Evolutionary conservation across 257 asterid species (phyloP).

Genomic region (Lavandula angustifolia): DNA sequence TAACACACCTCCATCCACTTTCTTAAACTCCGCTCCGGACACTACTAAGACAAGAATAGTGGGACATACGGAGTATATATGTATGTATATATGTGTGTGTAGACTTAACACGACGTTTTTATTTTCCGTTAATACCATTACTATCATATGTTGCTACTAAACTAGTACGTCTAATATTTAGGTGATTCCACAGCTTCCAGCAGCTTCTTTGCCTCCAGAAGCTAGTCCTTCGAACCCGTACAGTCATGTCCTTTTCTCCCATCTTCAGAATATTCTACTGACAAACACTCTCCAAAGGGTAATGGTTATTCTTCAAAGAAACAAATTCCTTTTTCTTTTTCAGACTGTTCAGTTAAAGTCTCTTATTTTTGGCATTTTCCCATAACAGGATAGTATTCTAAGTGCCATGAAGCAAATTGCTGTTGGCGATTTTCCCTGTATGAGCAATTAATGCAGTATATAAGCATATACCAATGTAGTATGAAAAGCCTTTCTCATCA

Average conservation of each 20-base stretch:
- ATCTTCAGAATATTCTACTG: constrained; percentile 63
- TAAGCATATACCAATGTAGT: constrained; percentile 6
- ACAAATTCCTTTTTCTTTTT: background rate
- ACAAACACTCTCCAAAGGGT: constrained; percentile 85
- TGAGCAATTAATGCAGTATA: constrained; percentile 31
- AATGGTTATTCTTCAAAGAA: constrained; percentile 28
- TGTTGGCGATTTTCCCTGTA: constrained; percentile 61
- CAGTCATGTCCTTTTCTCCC: constrained; percentile 49
- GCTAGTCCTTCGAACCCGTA: constrained; percentile 49
- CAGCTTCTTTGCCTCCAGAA: constrained; percentile 42
- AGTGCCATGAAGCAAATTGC: constrained; percentile 68
- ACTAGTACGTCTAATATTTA: constrained; percentile 35
- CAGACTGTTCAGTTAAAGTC: constrained; percentile 11
- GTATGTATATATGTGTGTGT: too few species aligned
- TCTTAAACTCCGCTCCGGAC: too few species aligned
- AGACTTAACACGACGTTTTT: too few species aligned
- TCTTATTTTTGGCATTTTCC: constrained; percentile 4
- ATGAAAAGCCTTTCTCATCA: background rate
- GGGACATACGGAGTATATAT: too few species aligned
- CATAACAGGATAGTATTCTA: constrained; percentile 65
- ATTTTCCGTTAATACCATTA: constrained; percentile 14
- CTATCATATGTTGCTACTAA: constrained; percentile 8
- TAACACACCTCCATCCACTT: too few species aligned
- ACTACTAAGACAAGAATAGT: too few species aligned
- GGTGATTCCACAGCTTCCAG: constrained; percentile 62